These are phyloP conservation scores for Xenosphaeropsis pyriputrescens DNA, from an alignment of 2,329 filamentous ascomycete species.

Conservation along the genomic window DNA sequence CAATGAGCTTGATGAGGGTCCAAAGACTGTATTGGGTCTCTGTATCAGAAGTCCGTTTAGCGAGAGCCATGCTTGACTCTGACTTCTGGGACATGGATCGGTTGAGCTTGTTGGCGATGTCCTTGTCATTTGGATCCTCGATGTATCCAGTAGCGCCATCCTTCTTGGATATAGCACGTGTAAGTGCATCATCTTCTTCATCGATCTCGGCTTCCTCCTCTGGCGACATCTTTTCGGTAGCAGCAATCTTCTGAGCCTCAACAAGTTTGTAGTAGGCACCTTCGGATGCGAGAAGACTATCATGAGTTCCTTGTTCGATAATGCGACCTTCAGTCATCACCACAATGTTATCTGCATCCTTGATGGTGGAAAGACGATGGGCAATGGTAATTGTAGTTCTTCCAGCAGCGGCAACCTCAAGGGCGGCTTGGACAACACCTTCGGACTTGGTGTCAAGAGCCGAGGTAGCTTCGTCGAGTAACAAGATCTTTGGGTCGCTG, in stretches of 20 bases:
- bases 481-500: constrained; percentile 78
- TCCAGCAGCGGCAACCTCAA: constrained; percentile 73
- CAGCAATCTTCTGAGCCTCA: constrained; percentile 70
- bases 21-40: constrained; percentile 51
- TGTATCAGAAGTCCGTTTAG: constrained; percentile 33
- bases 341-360: constrained; percentile 87
- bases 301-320: constrained; percentile 81
- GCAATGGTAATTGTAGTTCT: constrained; percentile 94
- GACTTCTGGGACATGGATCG: constrained; percentile 40
- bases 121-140: constrained; percentile 44
- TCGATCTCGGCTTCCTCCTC: constrained; percentile 36
- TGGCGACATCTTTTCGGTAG: constrained; percentile 35
- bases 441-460: constrained; percentile 91
- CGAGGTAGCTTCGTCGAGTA: constrained; percentile 90
- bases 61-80: constrained; percentile 56
- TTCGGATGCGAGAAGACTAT: constrained; percentile 54
- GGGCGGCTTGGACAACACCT: constrained; percentile 81
- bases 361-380: constrained; percentile 89
- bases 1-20: constrained; percentile 67
- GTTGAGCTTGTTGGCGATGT: constrained; percentile 40
- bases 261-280: constrained; percentile 77
- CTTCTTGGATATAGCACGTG: constrained; percentile 29
- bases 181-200: constrained; percentile 32
- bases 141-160: constrained; percentile 23
- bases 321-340: constrained; percentile 81